Percentiles rank a stretch among this genome's conserved stretches.
phyloP scores from a whole-genome alignment of 306 rosid species.

The Malus sylvestris region DNA sequence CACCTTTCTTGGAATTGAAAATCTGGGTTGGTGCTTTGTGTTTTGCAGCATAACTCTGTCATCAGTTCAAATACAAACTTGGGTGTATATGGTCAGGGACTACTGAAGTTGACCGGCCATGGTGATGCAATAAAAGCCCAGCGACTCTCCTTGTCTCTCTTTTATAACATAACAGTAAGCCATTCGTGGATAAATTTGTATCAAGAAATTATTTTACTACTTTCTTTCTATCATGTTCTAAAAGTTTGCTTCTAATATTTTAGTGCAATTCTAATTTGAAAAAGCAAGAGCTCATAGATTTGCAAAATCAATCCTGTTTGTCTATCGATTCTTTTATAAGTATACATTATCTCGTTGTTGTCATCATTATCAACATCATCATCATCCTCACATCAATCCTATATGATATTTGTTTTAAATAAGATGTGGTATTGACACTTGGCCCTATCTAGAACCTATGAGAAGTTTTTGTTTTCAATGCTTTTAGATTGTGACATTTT shows the following conservation, averaged over 20 bases:
- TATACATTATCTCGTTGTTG: neutral
- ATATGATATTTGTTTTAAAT: too few relatives aligned
- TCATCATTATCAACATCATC: neutral
- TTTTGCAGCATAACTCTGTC: conserved; percentile 77
- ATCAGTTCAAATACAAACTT: conserved; percentile 82
- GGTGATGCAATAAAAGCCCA: conserved; percentile 97
- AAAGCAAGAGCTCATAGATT: neutral
- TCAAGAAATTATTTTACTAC: neutral
- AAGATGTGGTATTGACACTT: too few relatives aligned
- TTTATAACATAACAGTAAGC: conserved; percentile 97
- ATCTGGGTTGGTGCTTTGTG: conserved; percentile 23
- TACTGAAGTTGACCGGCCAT: conserved; percentile 72
- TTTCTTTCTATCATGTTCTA: neutral
- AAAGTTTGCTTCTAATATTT: neutral
- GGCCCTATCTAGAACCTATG: neutral
- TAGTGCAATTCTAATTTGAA: neutral
- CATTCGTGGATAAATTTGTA: neutral
- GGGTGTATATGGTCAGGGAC: conserved; percentile 95
- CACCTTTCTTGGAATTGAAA: conserved; percentile 19
- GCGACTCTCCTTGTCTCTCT: conserved; percentile 92
- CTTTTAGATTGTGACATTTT: neutral
- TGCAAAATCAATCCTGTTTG: neutral
- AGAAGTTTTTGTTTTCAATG: conserved; percentile 2
- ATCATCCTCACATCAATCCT: too few relatives aligned
- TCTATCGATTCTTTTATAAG: neutral